These are phyloP conservation scores for Xylaria sp. DNA, from an alignment of 2,329 filamentous ascomycete species.

Conservation along the genomic window DNA sequence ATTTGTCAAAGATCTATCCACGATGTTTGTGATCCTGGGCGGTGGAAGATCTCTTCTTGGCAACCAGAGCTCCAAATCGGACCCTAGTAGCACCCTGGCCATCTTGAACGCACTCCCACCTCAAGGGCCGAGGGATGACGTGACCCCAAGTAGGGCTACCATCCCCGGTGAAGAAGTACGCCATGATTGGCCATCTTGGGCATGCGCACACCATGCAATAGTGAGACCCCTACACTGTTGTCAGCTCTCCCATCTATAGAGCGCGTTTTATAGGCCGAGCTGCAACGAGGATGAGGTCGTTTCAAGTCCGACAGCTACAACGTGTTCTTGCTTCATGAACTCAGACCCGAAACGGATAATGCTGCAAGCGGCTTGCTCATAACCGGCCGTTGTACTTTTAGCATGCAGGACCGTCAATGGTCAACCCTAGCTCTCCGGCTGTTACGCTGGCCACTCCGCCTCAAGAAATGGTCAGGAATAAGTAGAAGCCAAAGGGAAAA, in stretches of 20 bases:
- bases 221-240: constrained; percentile 17
- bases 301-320: constrained; percentile 17
- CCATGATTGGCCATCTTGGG: constrained; percentile 16
- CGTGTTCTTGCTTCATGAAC: not conserved
- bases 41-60: constrained; percentile 27
- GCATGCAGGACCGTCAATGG: not conserved
- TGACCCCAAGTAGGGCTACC: constrained; percentile 27
- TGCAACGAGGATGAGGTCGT: constrained; percentile 14
- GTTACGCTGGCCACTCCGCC: not conserved
- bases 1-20: constrained; percentile 32
- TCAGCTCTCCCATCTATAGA: constrained; percentile 22
- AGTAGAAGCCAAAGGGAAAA: not conserved
- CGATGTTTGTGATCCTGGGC: constrained; percentile 32
- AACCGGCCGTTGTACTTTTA: not conserved
- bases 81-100: constrained; percentile 22
- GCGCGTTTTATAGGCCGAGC: constrained; percentile 20
- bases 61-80: constrained; percentile 21
- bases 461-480: not conserved
- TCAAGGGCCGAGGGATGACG: constrained; percentile 23
- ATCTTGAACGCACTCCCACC: constrained; percentile 26
- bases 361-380: constrained; percentile 9
- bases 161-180: constrained; percentile 13
- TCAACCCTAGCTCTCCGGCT: not conserved
- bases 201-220: not conserved
- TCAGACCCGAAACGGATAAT: constrained; percentile 14